Conservation (phyloP, 2,329 filamentous ascomycete species). For the Chrysoporthe puriensis region DNA sequence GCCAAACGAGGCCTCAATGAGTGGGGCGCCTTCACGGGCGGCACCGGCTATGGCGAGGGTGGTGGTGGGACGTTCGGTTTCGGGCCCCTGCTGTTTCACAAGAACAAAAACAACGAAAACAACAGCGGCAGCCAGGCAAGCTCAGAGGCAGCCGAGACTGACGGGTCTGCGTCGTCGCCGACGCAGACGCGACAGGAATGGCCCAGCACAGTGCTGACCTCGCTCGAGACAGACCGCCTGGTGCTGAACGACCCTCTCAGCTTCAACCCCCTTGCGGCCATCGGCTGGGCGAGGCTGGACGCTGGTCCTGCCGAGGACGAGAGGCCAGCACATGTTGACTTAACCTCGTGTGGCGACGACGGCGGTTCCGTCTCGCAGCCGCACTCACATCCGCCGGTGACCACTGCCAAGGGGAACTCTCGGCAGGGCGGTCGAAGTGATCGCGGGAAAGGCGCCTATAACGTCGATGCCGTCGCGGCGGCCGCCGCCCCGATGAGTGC, state of each 20-base stretch:
- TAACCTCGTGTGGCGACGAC: not conserved
- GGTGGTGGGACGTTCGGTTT: slow-evolving; percentile 18
- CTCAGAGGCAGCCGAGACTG: not conserved
- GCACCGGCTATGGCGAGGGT: slow-evolving; percentile 14
- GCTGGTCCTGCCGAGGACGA: not conserved
- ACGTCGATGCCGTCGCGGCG: not conserved
- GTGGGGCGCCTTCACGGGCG: slow-evolving; percentile 22
- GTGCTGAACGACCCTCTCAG: slow-evolving; percentile 27
- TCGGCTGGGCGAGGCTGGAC: slow-evolving; percentile 25
- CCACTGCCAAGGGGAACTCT: not conserved
- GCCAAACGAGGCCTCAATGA: slow-evolving; percentile 22
- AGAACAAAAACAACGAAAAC: not conserved
- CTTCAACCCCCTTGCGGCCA: slow-evolving; percentile 28
- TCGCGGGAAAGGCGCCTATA: not conserved
- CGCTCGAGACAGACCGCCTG: slow-evolving; percentile 21
- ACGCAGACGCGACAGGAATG: not conserved
- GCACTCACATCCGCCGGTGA: not conserved
- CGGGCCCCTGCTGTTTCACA: slow-evolving; percentile 20
- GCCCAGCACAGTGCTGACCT: not conserved
- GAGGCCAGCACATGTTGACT: not conserved
- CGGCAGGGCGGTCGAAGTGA: not conserved
- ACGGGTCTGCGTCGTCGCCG: not conserved
- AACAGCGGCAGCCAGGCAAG: not conserved
- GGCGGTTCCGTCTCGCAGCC: not conserved
- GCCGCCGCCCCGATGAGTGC: not conserved